Percentiles rank a stretch among this genome's conserved stretches.
Conservation (phyloP, 1,284 basidiomycete species). For the Xerocomus minutiporus region DNA sequence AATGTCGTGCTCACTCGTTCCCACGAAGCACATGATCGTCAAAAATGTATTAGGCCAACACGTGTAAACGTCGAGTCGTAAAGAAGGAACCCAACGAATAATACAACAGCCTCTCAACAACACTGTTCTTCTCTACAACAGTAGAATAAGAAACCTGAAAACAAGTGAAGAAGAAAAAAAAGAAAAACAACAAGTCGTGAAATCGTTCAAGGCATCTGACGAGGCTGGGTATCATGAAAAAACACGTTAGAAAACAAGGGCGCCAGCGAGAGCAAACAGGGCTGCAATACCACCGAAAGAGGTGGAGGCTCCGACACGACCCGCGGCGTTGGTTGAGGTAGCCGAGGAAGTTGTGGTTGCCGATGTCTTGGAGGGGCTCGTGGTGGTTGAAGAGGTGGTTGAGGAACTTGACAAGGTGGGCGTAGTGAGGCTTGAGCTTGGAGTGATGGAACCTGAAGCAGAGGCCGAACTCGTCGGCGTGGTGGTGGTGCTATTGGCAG, state of each 20-base stretch:
- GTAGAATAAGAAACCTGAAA: neutral
- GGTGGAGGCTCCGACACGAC: slow-evolving; percentile 17
- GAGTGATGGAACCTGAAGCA: neutral
- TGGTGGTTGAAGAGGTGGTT: neutral
- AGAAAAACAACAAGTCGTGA: neutral
- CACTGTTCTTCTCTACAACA: slow-evolving; percentile 4
- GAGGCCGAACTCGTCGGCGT: slow-evolving; percentile 11
- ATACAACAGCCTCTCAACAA: slow-evolving; percentile 18
- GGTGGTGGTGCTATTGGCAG: slow-evolving; percentile 1
- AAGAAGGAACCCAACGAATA: slow-evolving; percentile 6
- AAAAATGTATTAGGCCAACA: neutral
- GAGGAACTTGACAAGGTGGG: neutral
- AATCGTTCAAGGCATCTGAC: slow-evolving; percentile 11
- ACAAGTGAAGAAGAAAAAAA: neutral
- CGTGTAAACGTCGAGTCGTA: neutral
- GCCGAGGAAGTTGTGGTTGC: slow-evolving; percentile 10
- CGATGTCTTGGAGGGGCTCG: neutral
- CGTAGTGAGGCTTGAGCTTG: slow-evolving; percentile 3
- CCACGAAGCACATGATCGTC: neutral
- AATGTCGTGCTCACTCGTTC: neutral
- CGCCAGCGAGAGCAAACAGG: slow-evolving; percentile 22
- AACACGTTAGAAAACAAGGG: slow-evolving; percentile 18
- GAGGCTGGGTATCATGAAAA: slow-evolving; percentile 3
- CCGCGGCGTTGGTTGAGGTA: slow-evolving; percentile 19
- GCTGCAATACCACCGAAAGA: slow-evolving; percentile 21